Conservation (phyloP, 2,329 filamentous ascomycete species). For the Ceratocystis papillata region DNA sequence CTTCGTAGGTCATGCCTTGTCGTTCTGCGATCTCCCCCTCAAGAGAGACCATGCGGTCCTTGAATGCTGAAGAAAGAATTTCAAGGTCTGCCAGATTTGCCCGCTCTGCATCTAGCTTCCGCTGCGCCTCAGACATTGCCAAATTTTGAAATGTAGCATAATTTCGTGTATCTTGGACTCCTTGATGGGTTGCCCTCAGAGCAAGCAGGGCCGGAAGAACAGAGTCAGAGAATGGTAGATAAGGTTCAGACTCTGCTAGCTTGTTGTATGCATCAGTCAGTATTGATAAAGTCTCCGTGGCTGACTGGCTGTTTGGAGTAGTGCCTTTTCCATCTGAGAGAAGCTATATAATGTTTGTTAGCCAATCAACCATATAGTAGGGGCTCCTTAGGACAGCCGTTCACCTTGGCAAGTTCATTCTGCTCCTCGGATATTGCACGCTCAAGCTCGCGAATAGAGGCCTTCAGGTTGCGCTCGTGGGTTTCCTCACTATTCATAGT, state of each 20-base stretch:
- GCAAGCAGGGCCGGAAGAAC: slow-evolving; percentile 61
- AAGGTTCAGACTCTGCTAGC: slow-evolving; percentile 50
- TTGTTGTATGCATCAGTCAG: slow-evolving; percentile 57
- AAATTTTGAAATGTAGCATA: slow-evolving; percentile 42
- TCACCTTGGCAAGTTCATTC: slow-evolving; percentile 39
- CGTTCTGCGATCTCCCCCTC: slow-evolving; percentile 46
- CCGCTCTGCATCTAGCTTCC: slow-evolving; percentile 42
- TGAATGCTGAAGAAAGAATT: slow-evolving; percentile 43
- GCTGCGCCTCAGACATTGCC: slow-evolving; percentile 36
- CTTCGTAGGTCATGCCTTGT: slow-evolving; percentile 47
- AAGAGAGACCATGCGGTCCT: slow-evolving; percentile 49
- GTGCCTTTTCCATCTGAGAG: slow-evolving; percentile 19
- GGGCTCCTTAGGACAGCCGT: not conserved
- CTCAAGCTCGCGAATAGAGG: slow-evolving; percentile 58
- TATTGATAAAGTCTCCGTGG: slow-evolving; percentile 33
- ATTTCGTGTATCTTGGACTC: slow-evolving; percentile 52
- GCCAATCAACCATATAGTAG: not conserved
- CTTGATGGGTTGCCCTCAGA: slow-evolving; percentile 53
- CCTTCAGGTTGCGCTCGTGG: slow-evolving; percentile 49
- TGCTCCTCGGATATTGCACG: slow-evolving; percentile 45
- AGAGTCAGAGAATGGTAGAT: slow-evolving; percentile 56
- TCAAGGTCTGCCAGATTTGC: slow-evolving; percentile 45
- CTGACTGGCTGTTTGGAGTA: slow-evolving; percentile 17
- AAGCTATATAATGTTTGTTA: slow-evolving; percentile 26
- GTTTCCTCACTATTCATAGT: slow-evolving; percentile 28